A percentile compares a stretch with the other conserved stretches of the same genome.
Evolutionary conservation across 2,329 filamentous ascomycete genomes (phyloP).

Genomic region (Raffaelea ambrosiae): DNA sequence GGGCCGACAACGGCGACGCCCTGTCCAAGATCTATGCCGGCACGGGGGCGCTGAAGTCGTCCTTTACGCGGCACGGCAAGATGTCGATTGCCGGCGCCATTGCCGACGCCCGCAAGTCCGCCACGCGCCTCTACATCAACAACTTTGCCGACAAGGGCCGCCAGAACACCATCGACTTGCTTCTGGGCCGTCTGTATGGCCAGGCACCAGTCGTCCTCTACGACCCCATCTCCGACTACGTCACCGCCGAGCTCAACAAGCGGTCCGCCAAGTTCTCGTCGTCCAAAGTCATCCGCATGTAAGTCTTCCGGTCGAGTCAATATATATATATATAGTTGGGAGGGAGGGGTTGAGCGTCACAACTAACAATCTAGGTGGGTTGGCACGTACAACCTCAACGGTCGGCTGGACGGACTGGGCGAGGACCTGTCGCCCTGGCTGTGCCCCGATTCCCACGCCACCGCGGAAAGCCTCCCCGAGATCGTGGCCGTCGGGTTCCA

Average conservation of each 20-base stretch:
- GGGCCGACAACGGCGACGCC: constrained; percentile 95
- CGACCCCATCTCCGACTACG: constrained; percentile 90
- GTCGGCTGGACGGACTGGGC: constrained; percentile 66
- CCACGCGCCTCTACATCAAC: constrained; percentile 91
- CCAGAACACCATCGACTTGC: constrained; percentile 90
- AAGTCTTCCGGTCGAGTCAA: constrained; percentile 21
- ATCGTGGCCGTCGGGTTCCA: constrained; percentile 91
- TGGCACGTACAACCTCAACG: constrained; percentile 93
- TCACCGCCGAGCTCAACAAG: constrained; percentile 65
- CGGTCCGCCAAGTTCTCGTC: constrained; percentile 66
- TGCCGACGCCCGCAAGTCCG: constrained; percentile 92
- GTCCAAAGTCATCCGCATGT: constrained; percentile 66
- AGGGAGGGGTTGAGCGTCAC: too few species aligned
- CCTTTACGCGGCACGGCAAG: constrained; percentile 88
- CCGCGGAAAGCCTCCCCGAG: constrained; percentile 60
- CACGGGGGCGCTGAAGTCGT: constrained; percentile 90
- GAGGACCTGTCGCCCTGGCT: constrained; percentile 83
- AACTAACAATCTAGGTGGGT: constrained; percentile 36
- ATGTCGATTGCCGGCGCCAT: constrained; percentile 91
- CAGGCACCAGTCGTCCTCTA: constrained; percentile 79
- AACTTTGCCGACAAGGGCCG: constrained; percentile 91
- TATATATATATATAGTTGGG: too few species aligned
- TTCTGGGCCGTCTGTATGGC: constrained; percentile 76
- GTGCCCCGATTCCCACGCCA: constrained; percentile 45
- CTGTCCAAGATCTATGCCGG: constrained; percentile 94